Evolutionary conservation across 139 green algal species (phyloP).

Genomic region (Chlorella vulgaris): DNA sequence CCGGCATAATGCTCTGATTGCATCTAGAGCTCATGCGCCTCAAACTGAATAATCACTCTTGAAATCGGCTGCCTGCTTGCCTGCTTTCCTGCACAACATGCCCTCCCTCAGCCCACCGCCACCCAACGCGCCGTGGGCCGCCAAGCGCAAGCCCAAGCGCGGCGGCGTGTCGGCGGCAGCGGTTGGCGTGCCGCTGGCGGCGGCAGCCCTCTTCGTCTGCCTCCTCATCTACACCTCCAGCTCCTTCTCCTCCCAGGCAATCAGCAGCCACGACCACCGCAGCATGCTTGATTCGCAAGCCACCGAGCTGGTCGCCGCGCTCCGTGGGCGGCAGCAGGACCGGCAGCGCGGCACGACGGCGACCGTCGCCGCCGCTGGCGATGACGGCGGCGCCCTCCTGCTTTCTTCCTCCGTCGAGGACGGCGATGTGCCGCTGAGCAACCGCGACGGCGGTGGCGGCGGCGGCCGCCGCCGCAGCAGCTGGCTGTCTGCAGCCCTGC

Average conservation of each 20-base stretch:
- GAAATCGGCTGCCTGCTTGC: too few relatives aligned
- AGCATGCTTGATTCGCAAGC: neutral
- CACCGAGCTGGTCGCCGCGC: neutral
- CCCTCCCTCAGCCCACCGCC: neutral
- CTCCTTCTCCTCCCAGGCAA: constrained; percentile 1
- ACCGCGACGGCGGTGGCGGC: neutral
- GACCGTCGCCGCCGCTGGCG: neutral
- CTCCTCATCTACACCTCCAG: constrained; percentile 1
- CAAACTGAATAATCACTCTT: too few relatives aligned
- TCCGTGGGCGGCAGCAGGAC: neutral
- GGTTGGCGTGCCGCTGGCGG: constrained; percentile 4
- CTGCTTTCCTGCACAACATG: too few relatives aligned
- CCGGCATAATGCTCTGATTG: too few relatives aligned
- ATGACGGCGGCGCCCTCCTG: neutral
- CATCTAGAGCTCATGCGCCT: neutral
- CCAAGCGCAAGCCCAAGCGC: constrained; percentile 3
- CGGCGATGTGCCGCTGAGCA: neutral
- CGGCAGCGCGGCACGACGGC: neutral
- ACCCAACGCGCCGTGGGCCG: neutral
- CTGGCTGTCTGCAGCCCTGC: constrained; percentile 15
- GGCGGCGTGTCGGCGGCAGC: neutral
- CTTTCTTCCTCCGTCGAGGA: neutral
- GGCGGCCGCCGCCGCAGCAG: constrained; percentile 20
- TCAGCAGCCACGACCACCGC: neutral
- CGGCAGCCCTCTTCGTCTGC: neutral